Base-by-base conservation (phyloP, 805 yeast species). In the Ogataea haglerorum region DNA sequence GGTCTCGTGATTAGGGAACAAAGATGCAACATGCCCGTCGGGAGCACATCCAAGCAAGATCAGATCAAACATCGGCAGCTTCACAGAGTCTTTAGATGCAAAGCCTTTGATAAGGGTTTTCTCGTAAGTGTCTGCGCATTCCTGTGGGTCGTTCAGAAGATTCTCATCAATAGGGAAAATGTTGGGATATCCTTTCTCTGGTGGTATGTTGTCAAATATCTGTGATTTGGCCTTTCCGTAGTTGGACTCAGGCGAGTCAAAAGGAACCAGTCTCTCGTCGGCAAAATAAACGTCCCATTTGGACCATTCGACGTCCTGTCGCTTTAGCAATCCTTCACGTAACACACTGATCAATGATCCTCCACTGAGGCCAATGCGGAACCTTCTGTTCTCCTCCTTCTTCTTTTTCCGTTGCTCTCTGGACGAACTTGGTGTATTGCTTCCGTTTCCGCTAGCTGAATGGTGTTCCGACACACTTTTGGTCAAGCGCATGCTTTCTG, bases 221-320 rank as follows among this genome's bases (percentile, higher is more conserved):
- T 84, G 81, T 37, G 91, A 68, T 59, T 88, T 87, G 36, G 93
- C 88, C 45, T 76, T 78, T n/a, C 97, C 97, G 55, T 82, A 91
- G 61, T 91, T 91, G 40, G 95, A 83, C 55, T 88, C 91, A 7
- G 76, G 76, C 19, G 85, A 78, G 36, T 77, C 83, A 50, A 88
- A 86, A 30, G 96, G 93, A 29, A 91, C 98, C 48, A 91, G 71
- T 62, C 98, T 78, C 68, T 91, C 98, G 65, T 91, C 98, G 5
- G 96, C 96, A 67, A 91, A 90, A 64, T 88, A 91, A 36, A 91
- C 78, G 62, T 91, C 97, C 98, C 98, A 91, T 58, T 80, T 82
- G 33, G 78, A 82, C 97, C 97, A 91, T 52, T 80, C 82, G 17
- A 93, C 80, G 34, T 74, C 75, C 38, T 67, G 65, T 54, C 95